These are phyloP conservation scores for Neofusicoccum cordaticola DNA, from an alignment of 2,329 filamentous ascomycete genomes.

Conservation along the genomic window DNA sequence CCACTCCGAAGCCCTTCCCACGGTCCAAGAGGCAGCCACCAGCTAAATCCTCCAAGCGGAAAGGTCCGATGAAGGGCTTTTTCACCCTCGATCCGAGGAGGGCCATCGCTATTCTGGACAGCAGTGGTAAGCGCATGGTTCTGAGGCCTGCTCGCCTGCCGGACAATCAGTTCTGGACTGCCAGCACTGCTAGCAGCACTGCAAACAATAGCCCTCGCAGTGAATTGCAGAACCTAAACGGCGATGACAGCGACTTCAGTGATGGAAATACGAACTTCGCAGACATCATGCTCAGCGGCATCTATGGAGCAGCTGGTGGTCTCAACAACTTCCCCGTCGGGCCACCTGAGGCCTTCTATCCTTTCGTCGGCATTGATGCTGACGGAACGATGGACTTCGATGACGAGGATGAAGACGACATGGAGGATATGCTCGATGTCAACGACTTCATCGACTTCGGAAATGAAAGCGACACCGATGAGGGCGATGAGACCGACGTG, in stretches of 20 bases:
- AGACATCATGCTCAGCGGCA: constrained; percentile 76
- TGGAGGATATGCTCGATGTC: constrained; percentile 45
- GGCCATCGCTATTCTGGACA: constrained; percentile 32
- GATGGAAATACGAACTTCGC: constrained; percentile 41
- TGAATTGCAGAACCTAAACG: constrained; percentile 34
- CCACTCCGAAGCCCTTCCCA: constrained; percentile 38
- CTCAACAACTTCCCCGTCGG: constrained; percentile 58
- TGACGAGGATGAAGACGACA: constrained; percentile 58
- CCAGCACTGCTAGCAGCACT: constrained; percentile 39
- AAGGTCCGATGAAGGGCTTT: constrained; percentile 30
- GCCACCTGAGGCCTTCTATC: constrained; percentile 73
- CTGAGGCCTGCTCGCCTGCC: constrained; percentile 16
- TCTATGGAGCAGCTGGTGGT: constrained; percentile 53
- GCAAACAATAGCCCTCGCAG: constrained; percentile 39
- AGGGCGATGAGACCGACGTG: constrained; percentile 35
- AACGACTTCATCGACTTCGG: constrained; percentile 40
- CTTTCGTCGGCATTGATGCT: constrained; percentile 56
- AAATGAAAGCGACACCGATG: constrained; percentile 35
- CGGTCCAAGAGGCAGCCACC: constrained; percentile 20
- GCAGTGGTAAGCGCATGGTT: constrained; percentile 28
- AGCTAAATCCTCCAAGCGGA: constrained; percentile 14
- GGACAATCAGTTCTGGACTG: constrained; percentile 20
- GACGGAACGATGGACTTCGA: constrained; percentile 61
- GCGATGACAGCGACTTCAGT: constrained; percentile 39
- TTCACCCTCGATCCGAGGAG: constrained; percentile 32